Conservation (phyloP, 352 stramenopile genomes). For the Pseudoperonospora humuli region DNA sequence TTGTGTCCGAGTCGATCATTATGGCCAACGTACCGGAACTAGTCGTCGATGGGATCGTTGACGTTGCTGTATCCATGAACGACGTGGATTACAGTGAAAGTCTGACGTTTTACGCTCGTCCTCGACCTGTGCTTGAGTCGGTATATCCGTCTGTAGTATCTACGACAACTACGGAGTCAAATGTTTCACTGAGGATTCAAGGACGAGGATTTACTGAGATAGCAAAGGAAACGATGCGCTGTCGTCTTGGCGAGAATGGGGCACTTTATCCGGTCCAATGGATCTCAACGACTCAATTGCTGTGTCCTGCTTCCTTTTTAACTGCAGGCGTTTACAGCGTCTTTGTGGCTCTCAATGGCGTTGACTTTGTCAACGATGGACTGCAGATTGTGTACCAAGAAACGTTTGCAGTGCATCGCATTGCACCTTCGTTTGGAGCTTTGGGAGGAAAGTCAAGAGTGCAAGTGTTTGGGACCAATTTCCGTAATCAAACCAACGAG, state of each 20-base stretch:
- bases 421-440: conserved; percentile 35
- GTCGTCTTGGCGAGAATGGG: conserved; percentile 22
- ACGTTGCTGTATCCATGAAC: conserved; percentile 26
- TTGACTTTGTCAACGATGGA: conserved; percentile 34
- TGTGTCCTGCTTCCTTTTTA: conserved; percentile 24
- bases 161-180: neutral
- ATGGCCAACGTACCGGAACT: conserved; percentile 14
- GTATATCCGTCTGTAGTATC: conserved; percentile 25
- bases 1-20: conserved; percentile 15
- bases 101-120: conserved; percentile 25
- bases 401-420: conserved; percentile 19
- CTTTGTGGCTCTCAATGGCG: conserved; percentile 38
- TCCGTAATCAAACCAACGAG: conserved; percentile 5
- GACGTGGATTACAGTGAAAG: conserved; percentile 26
- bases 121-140: conserved; percentile 12
- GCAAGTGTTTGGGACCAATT: conserved; percentile 22
- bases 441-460: conserved; percentile 37
- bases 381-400: conserved; percentile 40
- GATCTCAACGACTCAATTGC: conserved; percentile 27
- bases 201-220: conserved; percentile 25
- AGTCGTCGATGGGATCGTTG: conserved; percentile 9
- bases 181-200: conserved; percentile 13
- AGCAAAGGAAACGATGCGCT: conserved; percentile 17
- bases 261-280: conserved; percentile 6
- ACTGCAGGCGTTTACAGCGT: conserved; percentile 32